Conservation (phyloP, 306 rosid species). For the Vigna nakashimae region DNA sequence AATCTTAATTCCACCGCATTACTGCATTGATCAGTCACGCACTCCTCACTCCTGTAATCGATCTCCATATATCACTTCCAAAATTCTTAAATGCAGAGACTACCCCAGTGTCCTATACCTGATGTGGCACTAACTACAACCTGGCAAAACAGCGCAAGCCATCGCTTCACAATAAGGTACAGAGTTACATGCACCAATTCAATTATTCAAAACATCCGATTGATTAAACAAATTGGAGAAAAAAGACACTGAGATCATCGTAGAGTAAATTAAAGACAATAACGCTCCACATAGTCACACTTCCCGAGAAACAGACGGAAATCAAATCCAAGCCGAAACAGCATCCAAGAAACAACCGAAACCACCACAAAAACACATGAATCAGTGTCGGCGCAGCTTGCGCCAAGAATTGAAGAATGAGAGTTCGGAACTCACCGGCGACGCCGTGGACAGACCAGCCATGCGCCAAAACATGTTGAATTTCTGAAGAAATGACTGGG, state of each 20-base stretch:
- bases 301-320: constrained; percentile 36
- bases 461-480: constrained; percentile 98
- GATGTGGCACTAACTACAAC: constrained; percentile 32
- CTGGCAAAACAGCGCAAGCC: background rate
- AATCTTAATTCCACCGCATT: background rate
- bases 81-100: background rate
- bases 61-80: background rate
- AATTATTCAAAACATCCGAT: constrained; percentile 10
- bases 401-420: background rate
- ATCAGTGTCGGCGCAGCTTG: constrained; percentile 24
- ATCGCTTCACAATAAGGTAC: constrained; percentile 17
- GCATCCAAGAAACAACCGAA: constrained; percentile 19
- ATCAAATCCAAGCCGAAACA: constrained; percentile 32
- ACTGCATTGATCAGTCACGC: constrained; percentile 11
- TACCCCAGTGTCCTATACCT: background rate
- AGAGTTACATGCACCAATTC: constrained; percentile 30
- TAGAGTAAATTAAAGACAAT: constrained; percentile 17
- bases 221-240: background rate
- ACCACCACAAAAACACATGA: constrained; percentile 12
- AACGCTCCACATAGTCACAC: constrained; percentile 41
- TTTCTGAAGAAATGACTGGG: constrained; percentile 40
- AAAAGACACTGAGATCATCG: constrained; percentile 14
- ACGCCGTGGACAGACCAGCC: constrained; percentile 95
- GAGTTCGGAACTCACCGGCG: constrained; percentile 79
- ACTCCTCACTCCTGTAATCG: constrained; percentile 15